Evolutionary conservation across 2,329 filamentous ascomycete genomes (phyloP).

Genomic region (Sporothrix luriei): DNA sequence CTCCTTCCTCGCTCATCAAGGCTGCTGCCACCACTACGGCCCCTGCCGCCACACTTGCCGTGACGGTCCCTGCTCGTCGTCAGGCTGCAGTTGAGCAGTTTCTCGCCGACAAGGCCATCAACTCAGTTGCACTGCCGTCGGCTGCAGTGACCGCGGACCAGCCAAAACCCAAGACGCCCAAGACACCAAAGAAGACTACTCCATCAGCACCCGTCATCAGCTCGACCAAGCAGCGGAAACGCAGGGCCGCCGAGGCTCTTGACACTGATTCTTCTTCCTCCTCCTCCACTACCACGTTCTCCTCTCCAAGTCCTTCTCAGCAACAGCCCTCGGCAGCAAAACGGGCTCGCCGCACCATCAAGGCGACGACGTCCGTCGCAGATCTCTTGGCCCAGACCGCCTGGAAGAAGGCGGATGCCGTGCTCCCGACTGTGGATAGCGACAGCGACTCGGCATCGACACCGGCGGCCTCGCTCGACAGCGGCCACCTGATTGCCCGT

Average conservation of each 20-base stretch:
- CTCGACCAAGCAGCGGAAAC: constrained; percentile 31
- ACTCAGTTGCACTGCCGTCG: constrained; percentile 4
- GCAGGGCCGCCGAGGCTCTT: constrained; percentile 29
- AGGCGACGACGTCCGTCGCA: constrained; percentile 36
- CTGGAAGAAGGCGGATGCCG: constrained; percentile 13
- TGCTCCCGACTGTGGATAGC: constrained; percentile 14
- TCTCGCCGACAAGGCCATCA: constrained; percentile 40
- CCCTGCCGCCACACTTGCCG: constrained; percentile 11
- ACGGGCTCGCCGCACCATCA: constrained; percentile 31
- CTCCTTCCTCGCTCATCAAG: constrained; percentile 33
- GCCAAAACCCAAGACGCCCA: background rate
- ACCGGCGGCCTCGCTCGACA: constrained; percentile 9
- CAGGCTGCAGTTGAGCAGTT: constrained; percentile 35
- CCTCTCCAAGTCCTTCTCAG: background rate
- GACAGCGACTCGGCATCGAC: constrained; percentile 23
- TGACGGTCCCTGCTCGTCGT: constrained; percentile 3
- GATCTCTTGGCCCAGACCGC: constrained; percentile 28
- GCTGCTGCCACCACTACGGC: constrained; percentile 25
- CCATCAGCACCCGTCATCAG: background rate
- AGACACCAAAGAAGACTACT: constrained; percentile 19
- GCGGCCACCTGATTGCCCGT: constrained; percentile 45
- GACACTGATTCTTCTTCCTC: constrained; percentile 16
- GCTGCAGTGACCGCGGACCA: constrained; percentile 39
- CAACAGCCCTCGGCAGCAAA: constrained; percentile 27
- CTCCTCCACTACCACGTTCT: background rate